These are phyloP conservation scores for Eimeria acervulina DNA, from an alignment of 169 alveolate genomes.

Conservation along the genomic window DNA sequence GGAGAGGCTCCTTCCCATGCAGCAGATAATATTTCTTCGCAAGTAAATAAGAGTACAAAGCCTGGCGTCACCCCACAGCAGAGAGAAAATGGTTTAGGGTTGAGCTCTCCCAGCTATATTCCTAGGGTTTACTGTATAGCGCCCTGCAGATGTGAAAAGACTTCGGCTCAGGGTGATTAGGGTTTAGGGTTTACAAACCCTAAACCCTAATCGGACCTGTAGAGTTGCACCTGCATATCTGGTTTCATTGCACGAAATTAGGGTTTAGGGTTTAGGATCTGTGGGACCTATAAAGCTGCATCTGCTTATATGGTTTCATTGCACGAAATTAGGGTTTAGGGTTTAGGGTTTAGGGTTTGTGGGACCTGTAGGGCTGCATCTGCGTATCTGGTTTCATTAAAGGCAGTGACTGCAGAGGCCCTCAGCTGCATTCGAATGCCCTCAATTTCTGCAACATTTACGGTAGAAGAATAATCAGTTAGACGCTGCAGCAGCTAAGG, in stretches of 20 bases:
- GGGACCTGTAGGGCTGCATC: constrained; percentile 48
- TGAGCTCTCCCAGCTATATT: neutral
- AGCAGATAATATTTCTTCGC: constrained; percentile 29
- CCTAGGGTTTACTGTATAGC: too few species aligned
- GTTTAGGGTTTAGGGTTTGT: neutral
- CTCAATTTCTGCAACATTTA: neutral
- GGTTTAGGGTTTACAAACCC: too few species aligned
- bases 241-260: too few species aligned
- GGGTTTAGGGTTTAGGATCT: too few species aligned
- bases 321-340: too few species aligned
- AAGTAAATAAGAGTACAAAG: constrained; percentile 57
- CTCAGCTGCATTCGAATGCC: constrained; percentile 11
- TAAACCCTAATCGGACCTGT: too few species aligned
- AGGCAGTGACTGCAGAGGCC: constrained; percentile 34
- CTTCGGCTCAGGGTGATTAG: too few species aligned
- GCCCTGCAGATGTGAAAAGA: too few species aligned
- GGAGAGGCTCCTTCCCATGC: constrained; percentile 34
- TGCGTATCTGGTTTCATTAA: constrained; percentile 14
- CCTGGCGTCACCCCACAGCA: neutral
- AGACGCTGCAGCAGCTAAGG: neutral
- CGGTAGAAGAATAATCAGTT: neutral
- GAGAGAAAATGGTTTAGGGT: neutral
- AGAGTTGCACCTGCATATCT: too few species aligned
- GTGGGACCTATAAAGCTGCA: too few species aligned
- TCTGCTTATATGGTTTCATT: too few species aligned